Evolutionary conservation across 2,329 filamentous ascomycete species (phyloP).

Genomic region (Colletotrichum australisinense): DNA sequence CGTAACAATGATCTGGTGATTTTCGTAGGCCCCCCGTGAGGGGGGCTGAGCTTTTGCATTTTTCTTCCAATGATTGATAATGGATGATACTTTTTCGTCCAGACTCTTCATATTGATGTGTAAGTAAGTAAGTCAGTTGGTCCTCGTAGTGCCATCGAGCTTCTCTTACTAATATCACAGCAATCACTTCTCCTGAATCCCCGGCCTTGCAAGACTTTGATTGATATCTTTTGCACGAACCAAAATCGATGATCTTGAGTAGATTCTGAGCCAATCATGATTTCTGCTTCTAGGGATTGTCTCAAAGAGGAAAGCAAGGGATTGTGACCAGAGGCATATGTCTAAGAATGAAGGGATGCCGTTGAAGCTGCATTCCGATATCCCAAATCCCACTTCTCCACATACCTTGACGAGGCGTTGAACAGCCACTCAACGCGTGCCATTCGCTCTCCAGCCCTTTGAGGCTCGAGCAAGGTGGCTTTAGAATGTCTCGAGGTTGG

Average conservation of each 20-base stretch:
- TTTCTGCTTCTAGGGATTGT: not conserved
- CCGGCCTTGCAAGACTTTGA: not conserved
- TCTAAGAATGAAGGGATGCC: constrained; percentile 1
- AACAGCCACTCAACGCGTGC: not conserved
- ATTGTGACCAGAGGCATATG: not conserved
- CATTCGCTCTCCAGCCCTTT: no score
- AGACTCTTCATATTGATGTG: no score
- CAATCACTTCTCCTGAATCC: not conserved
- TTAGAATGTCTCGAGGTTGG: not conserved
- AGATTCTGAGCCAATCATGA: not conserved
- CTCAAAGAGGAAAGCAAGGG: not conserved
- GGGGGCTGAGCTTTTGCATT: not conserved
- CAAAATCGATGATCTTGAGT: not conserved
- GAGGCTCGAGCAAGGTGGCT: not conserved
- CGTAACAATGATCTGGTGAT: not conserved
- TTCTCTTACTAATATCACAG: not conserved
- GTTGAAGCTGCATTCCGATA: not conserved
- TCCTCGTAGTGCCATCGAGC: not conserved
- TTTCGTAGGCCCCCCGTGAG: not conserved
- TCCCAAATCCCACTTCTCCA: not conserved
- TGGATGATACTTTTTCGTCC: no score
- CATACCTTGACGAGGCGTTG: not conserved
- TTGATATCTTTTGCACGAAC: not conserved
- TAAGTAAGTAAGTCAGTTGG: no score
- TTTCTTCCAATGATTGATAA: no score